A percentile compares a stretch with the other conserved stretches of the same genome.
Conservation (phyloP, 176 grass and related monocot genomes). For the Zizania latifolia region DNA sequence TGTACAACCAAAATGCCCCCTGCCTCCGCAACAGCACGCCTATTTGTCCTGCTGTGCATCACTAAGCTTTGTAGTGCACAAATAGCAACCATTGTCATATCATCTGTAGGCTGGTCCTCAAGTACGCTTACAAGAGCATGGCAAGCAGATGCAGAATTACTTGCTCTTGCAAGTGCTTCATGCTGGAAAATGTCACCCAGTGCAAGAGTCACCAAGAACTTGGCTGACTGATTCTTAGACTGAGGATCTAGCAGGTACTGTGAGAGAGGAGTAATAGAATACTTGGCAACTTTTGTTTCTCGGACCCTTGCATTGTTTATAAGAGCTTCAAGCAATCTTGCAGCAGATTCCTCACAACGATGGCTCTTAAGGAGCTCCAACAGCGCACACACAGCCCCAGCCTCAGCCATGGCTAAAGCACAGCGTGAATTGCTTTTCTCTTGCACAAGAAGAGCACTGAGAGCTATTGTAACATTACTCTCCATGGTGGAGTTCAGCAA, state of each 20-base stretch:
- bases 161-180: constrained; percentile 81
- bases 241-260: constrained; percentile 90
- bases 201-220: constrained; percentile 85
- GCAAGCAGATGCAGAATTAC: constrained; percentile 78
- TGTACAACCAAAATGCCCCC: constrained; percentile 92
- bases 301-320: constrained; percentile 91
- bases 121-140: constrained; percentile 81
- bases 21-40: constrained; percentile 80
- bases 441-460: constrained; percentile 88
- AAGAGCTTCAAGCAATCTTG: constrained; percentile 84
- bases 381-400: constrained; percentile 82
- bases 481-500: constrained; percentile 69
- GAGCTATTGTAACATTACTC: constrained; percentile 83
- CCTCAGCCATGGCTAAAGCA: constrained; percentile 81
- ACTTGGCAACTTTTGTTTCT: constrained; percentile 84
- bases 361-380: constrained; percentile 77
- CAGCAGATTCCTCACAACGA: constrained; percentile 81
- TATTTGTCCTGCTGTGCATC: constrained; percentile 97
- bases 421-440: constrained; percentile 74
- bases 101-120: constrained; percentile 88
- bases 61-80: constrained; percentile 93
- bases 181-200: constrained; percentile 97
- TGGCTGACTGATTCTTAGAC: constrained; percentile 75
- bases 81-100: constrained; percentile 94
- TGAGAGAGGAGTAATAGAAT: constrained; percentile 79